Evolutionary conservation across 345 rosid species (phyloP), one percentile per base, ranked within the genome.

Genomic region (Viola odorata): DNA sequence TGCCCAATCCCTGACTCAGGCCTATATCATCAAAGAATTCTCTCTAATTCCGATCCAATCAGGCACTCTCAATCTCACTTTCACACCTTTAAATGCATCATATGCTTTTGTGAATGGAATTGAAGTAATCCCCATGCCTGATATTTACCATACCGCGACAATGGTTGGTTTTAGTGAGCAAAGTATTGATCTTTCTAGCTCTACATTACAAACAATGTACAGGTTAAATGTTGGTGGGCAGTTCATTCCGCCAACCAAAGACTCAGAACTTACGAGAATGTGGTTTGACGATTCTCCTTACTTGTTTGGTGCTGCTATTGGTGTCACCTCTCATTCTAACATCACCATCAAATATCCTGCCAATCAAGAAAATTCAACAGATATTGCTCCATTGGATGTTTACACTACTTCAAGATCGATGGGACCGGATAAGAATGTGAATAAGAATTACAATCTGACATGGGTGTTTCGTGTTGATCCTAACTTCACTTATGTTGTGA

Each of bases 261-360:
- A 72, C 17, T 72, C 75, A 3, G 70, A 70, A 12, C 62, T 65
- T n/a, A 48, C 66, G n/a, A 56, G 75, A 8, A 66, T 38, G n/a
- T 71, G 75, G 70, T 61, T 65, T 12, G 70, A 71, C 32, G 75
- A 71, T 51, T 37, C 63, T 8, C 75, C 75, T 5, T 71, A 71
- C 56, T 9, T 71, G 49, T 71, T 49, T 32, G 75, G 75, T 9
- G 66, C 66, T 1, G 67, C n/a, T 4, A 15, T 5, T 38, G 75
- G 70, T 16, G 6, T 66, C 7, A 55, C 75, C 12, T 16, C n/a
- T 10, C 45, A 12, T 6, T 62, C 66, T 42, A 61, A 60, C 65
- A 42, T 10, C 5, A 55, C 48, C 7, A 48, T 71, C 12, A 48
- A 60, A 13, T 71, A 65, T 52, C 70, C 75, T 12, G 40, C 66